phyloP scores from a whole-genome alignment of 805 yeast genomes.

The Ogataea salicorniae region DNA sequence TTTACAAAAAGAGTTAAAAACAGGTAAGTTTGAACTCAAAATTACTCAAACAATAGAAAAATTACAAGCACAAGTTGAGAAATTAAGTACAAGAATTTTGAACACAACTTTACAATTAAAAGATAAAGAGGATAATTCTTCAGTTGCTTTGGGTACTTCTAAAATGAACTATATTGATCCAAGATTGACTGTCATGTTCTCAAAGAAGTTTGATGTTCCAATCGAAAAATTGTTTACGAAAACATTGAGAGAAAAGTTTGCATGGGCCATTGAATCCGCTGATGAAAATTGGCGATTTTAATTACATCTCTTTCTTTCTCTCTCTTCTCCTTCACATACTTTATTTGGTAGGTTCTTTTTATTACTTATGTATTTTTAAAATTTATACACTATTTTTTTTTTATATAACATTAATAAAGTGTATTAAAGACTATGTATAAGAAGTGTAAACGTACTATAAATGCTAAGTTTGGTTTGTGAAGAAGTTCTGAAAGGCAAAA shows the following conservation, averaged over 20 bases:
- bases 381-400: not conserved
- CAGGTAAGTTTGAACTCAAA: constrained; percentile 55
- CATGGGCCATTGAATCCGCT: constrained; percentile 91
- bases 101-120: constrained; percentile 70
- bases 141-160: constrained; percentile 88
- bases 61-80: constrained; percentile 63
- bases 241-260: constrained; percentile 86
- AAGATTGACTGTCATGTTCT: constrained; percentile 79
- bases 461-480: not conserved
- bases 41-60: constrained; percentile 58
- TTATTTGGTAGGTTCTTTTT: not conserved
- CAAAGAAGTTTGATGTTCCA: constrained; percentile 83
- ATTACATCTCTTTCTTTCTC: not conserved
- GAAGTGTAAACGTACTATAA: not conserved
- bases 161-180: constrained; percentile 96
- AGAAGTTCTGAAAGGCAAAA: too few relatives aligned
- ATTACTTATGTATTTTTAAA: not conserved
- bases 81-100: constrained; percentile 63
- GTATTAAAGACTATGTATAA: constrained; percentile 11
- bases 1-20: constrained; percentile 52
- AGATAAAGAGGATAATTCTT: constrained; percentile 91
- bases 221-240: constrained; percentile 89
- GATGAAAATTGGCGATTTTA: constrained; percentile 86
- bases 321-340: not conserved
- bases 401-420: not conserved